Percentiles rank a stretch among this genome's conserved stretches.
phyloP scores from a whole-genome alignment of 345 rosid species.

The Viola odorata region DNA sequence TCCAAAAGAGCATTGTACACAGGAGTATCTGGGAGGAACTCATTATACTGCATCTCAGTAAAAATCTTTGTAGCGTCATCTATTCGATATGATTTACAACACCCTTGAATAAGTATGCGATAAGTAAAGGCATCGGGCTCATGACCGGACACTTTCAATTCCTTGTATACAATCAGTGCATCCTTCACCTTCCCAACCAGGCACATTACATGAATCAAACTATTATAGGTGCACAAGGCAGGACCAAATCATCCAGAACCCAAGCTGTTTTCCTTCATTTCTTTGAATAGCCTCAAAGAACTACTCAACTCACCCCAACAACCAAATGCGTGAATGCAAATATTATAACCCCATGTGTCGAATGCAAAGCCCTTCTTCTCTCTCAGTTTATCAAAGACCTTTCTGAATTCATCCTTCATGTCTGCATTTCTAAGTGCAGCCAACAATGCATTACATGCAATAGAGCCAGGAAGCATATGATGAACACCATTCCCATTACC shows the following conservation, averaged over 20 bases:
- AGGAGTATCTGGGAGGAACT: conserved; percentile 51
- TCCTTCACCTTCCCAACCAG: conserved; percentile 68
- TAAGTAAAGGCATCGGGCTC: conserved; percentile 77
- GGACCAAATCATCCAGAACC: conserved; percentile 41
- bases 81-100: conserved; percentile 56
- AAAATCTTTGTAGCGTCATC: conserved; percentile 63
- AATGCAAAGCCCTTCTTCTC: conserved; percentile 42
- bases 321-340: conserved; percentile 83
- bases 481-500: conserved; percentile 14
- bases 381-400: conserved; percentile 43
- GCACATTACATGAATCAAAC: conserved; percentile 69
- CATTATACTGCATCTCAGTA: conserved; percentile 67
- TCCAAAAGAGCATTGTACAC: conserved; percentile 69
- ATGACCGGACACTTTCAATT: conserved; percentile 72
- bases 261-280: conserved; percentile 59
- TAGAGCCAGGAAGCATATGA: conserved; percentile 40
- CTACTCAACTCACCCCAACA: conserved; percentile 67
- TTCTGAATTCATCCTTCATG: conserved; percentile 53
- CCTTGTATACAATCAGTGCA: conserved; percentile 65
- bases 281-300: conserved; percentile 64
- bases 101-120: conserved; percentile 69
- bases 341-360: conserved; percentile 66
- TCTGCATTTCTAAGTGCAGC: conserved; percentile 56
- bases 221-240: conserved; percentile 85
- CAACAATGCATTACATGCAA: conserved; percentile 60